Evolutionary conservation across 352 stramenopile genomes (phyloP).

Genomic region (Phytopythium kandeliae): DNA sequence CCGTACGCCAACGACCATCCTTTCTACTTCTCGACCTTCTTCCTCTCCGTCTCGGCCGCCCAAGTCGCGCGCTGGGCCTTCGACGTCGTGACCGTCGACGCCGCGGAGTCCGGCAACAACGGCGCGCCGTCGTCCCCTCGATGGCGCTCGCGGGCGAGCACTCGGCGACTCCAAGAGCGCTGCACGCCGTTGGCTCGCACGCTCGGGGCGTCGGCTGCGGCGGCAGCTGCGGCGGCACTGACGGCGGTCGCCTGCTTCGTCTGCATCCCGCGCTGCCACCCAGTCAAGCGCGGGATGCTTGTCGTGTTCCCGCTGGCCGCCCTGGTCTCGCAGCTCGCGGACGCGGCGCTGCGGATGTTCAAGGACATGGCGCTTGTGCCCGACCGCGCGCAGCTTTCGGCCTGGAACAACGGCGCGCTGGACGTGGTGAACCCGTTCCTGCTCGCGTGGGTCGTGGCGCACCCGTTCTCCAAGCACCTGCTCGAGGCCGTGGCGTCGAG

Average conservation of each 20-base stretch:
- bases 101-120: no score
- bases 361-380: constrained; percentile 32
- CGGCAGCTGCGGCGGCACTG: constrained; percentile 9
- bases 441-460: constrained; percentile 50
- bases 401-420: constrained; percentile 50
- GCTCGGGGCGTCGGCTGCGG: constrained; percentile 16
- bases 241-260: constrained; percentile 14
- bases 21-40: constrained; percentile 41
- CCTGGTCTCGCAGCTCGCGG: constrained; percentile 27
- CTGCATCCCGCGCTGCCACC: constrained; percentile 15
- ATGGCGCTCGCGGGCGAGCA: background rate
- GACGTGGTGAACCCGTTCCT: constrained; percentile 53
- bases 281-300: constrained; percentile 16
- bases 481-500: constrained; percentile 11
- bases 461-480: constrained; percentile 54
- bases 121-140: background rate
- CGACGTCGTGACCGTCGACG: constrained; percentile 4
- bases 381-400: constrained; percentile 13
- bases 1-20: constrained; percentile 23
- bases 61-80: constrained; percentile 29
- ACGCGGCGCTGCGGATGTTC: constrained; percentile 32
- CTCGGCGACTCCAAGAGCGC: no score
- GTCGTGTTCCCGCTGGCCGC: constrained; percentile 22
- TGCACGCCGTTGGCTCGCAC: background rate
- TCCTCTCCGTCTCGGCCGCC: constrained; percentile 30